Percentiles rank a stretch among this genome's conserved stretches.
Conservation (phyloP, 2,329 filamentous ascomycete genomes). For the Alternaria novae-zelandiae region DNA sequence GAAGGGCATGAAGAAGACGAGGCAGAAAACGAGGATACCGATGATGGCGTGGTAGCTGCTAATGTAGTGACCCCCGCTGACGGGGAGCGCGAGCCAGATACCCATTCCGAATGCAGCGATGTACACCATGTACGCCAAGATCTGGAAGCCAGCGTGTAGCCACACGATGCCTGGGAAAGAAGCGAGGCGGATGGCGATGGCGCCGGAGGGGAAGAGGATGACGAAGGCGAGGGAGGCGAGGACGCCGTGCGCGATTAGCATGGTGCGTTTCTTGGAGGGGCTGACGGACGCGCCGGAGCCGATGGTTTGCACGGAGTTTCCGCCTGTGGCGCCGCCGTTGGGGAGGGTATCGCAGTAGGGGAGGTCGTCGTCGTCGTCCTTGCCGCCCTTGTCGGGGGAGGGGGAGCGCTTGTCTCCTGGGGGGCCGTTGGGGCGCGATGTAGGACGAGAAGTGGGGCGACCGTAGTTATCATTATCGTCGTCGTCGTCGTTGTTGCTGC, state of each 20-base stretch:
- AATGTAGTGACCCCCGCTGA: conserved; percentile 41
- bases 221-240: conserved; percentile 54
- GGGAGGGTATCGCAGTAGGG: conserved; percentile 39
- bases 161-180: conserved; percentile 53
- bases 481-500: neutral
- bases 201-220: conserved; percentile 54
- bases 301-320: conserved; percentile 26
- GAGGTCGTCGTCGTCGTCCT: conserved; percentile 6
- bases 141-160: conserved; percentile 56
- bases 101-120: conserved; percentile 60
- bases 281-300: neutral
- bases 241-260: conserved; percentile 53
- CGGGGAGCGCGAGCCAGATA: conserved; percentile 28
- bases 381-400: neutral
- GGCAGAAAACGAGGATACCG: conserved; percentile 58
- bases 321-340: conserved; percentile 7
- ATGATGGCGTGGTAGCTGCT: conserved; percentile 59
- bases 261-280: conserved; percentile 24
- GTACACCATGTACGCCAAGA: conserved; percentile 56
- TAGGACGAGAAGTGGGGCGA: conserved; percentile 25
- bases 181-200: conserved; percentile 52
- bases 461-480: conserved; percentile 1
- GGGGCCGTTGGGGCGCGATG: conserved; percentile 16
- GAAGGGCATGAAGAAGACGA: conserved; percentile 62
- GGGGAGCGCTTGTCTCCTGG: conserved; percentile 16